These are phyloP conservation scores for Termitomyces sp. DNA, from an alignment of 768 basidiomycete genomes.

Conservation along the genomic window DNA sequence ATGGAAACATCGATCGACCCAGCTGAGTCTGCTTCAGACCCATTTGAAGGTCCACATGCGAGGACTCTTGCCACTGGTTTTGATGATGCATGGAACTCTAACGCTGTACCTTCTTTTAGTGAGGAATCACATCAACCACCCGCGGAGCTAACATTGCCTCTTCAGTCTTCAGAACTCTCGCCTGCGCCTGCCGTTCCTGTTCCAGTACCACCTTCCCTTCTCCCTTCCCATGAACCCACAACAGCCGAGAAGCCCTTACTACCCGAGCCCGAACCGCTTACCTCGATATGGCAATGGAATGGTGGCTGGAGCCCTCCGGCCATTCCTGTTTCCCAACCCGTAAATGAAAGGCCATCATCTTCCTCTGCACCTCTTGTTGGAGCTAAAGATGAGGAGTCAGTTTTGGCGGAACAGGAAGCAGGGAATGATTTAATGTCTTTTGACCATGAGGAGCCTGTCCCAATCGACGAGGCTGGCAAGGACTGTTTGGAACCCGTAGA, in stretches of 20 bases:
- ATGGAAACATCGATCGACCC: neutral
- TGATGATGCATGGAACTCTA: neutral
- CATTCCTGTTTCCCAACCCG: neutral
- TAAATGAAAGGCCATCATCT: neutral
- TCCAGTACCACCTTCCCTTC: neutral
- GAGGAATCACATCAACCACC: neutral
- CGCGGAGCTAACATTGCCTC: neutral
- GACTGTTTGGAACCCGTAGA: neutral
- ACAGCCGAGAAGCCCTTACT: neutral
- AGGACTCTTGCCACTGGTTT: neutral
- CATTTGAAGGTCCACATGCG: constrained; percentile 11
- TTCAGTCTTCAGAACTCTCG: neutral
- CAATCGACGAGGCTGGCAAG: neutral
- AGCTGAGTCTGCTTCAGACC: constrained; percentile 2
- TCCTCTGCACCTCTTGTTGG: neutral
- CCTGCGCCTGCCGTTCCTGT: neutral
- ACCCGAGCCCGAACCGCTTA: neutral
- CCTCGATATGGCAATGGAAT: constrained; percentile 9
- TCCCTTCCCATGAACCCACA: neutral
- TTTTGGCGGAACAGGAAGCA: neutral
- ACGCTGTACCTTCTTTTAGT: neutral
- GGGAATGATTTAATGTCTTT: neutral
- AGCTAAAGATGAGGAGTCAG: neutral
- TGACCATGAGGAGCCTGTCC: neutral
- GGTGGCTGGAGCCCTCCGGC: constrained; percentile 8